Base-by-base conservation (phyloP, 2,329 filamentous ascomycete genomes). In the Dactylellina cionopaga region DNA sequence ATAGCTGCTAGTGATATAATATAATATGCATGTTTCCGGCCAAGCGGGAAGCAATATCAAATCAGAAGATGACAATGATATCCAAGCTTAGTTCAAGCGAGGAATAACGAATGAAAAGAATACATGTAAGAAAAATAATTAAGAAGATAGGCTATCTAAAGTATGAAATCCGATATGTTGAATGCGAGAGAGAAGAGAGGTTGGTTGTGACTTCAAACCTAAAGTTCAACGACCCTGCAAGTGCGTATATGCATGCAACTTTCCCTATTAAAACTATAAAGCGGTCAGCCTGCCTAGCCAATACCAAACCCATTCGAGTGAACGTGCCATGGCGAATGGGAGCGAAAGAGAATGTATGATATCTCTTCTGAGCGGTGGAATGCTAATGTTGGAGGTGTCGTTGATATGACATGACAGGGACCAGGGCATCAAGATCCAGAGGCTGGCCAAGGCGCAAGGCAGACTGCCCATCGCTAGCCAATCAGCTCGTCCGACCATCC, bases 391-490 rank as follows among this genome's bases (percentile, higher is more conserved):
- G 25, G 63, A 68, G 22, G 39, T 65, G 37, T 13, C 25, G 44
- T 3, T 27, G 27, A n/a, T 15, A 27, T 25, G 25, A 22, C 24
- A 37, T 41, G 35, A 13, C 31, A 13, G 15, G 29, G 13, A 43
- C 31, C 1, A n/a, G 19, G 27, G 17, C 15, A 17, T 24, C 19
- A 3, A 25, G 33, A 51, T 17, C 56, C 54, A 51, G 46, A 52
- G 13, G 13, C 54, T 27, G 63, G 63, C 63, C 52, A 68, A 68
- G 54, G 24, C 63, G 63, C 63, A 68, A 68, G 63, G 63, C 63
- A 68, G 63, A 68, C 63, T 68, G 41, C 7, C n/a, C 1, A 5
- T 39, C 35, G 35, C 13, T 39, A 39, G 17, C 35, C 35, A 15
- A 39, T n/a, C 4, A 39, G 13, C 31, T 33, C 31, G 13, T 6